These are phyloP conservation scores for Cryptosporidium canis DNA, from an alignment of 169 alveolate species.

Conservation along the genomic window DNA sequence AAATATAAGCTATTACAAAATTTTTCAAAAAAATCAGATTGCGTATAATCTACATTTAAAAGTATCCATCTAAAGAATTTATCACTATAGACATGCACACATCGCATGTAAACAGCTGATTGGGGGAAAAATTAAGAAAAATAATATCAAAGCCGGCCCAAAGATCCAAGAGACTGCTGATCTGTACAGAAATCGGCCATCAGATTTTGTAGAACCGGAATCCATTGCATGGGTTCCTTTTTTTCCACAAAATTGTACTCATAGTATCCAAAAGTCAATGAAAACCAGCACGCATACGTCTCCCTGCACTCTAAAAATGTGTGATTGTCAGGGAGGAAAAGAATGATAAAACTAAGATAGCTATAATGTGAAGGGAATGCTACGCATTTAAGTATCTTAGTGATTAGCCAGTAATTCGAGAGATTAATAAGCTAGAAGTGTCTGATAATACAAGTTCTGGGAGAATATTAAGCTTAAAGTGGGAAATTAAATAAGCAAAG, in stretches of 20 bases:
- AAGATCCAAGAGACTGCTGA: neutral
- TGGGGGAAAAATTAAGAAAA: neutral
- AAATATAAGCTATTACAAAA: no score
- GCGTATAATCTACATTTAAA: no score
- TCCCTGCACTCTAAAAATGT: neutral
- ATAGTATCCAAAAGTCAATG: constrained; percentile 2
- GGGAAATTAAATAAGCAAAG: neutral
- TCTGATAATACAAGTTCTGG: neutral
- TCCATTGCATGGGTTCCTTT: neutral
- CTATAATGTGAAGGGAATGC: neutral
- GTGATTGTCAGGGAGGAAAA: neutral
- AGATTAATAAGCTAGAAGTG: neutral
- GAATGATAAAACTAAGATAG: neutral
- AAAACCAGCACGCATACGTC: neutral
- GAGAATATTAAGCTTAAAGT: neutral
- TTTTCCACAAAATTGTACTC: neutral
- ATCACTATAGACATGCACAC: neutral
- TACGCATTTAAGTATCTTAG: neutral
- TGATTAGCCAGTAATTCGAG: neutral
- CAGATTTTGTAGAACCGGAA: neutral
- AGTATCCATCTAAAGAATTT: neutral
- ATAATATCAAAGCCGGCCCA: neutral
- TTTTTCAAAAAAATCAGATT: no score
- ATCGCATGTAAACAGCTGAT: neutral
- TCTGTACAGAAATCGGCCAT: neutral